These are phyloP conservation scores for Daldinia caldariorum DNA, from an alignment of 495 filamentous ascomycete genomes.

Conservation along the genomic window DNA sequence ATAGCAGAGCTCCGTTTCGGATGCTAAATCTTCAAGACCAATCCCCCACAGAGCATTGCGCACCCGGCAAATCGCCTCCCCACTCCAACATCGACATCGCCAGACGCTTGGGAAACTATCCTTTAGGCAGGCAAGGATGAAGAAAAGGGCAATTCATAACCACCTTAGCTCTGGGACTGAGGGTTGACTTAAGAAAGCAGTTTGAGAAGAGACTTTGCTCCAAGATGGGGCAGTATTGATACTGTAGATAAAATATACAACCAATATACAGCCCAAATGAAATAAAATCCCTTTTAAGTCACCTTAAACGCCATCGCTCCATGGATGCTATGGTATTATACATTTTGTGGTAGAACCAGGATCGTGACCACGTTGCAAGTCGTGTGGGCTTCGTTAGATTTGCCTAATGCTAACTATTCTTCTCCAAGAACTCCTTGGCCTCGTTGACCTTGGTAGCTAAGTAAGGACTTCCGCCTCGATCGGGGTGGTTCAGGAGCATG, in stretches of 20 bases:
- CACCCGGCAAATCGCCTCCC: no score
- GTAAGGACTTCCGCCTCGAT: constrained; percentile 96
- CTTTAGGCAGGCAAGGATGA: neutral
- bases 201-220: constrained; percentile 43
- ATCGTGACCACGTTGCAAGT: constrained; percentile 6
- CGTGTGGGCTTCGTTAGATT: neutral
- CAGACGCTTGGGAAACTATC: neutral
- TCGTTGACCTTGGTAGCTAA: constrained; percentile 97
- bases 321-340: constrained; percentile 45
- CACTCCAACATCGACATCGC: neutral
- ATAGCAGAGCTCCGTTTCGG: neutral
- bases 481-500: constrained; percentile 98
- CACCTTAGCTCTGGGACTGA: neutral
- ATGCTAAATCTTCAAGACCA: no score
- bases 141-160: neutral
- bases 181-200: neutral
- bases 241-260: constrained; percentile 26
- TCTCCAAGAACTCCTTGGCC: constrained; percentile 95
- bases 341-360: constrained; percentile 8
- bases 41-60: no score
- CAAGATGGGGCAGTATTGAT: constrained; percentile 11
- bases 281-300: constrained; percentile 20
- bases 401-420: constrained; percentile 53
- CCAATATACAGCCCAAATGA: constrained; percentile 23
- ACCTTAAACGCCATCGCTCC: constrained; percentile 48